phyloP scores from a whole-genome alignment of 139 green algal species.

The Choricystis sp. region DNA sequence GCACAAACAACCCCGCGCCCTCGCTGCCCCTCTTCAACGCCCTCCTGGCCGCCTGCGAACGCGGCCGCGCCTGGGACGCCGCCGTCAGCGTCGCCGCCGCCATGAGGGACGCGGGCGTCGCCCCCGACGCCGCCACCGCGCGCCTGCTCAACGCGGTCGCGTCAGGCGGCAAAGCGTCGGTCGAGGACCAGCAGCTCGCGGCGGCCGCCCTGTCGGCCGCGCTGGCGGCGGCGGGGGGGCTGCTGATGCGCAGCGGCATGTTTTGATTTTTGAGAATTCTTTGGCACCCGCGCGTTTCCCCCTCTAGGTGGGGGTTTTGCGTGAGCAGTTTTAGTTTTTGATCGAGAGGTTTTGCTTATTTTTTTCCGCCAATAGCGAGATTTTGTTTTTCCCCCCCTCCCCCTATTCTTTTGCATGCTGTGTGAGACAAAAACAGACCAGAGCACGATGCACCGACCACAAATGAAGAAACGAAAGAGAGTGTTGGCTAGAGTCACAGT shows the following conservation, averaged over 20 bases:
- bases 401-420: too few species aligned
- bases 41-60: slow-evolving; percentile 62
- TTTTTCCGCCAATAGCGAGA: background rate
- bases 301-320: too few species aligned
- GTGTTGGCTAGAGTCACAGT: too few species aligned
- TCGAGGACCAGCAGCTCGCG: slow-evolving; percentile 58
- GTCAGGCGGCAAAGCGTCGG: slow-evolving; percentile 30
- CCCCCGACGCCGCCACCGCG: slow-evolving; percentile 16
- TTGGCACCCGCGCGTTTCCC: too few species aligned
- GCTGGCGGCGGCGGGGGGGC: slow-evolving; percentile 52
- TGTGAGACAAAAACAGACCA: too few species aligned
- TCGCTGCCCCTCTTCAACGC: slow-evolving; percentile 74
- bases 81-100: slow-evolving; percentile 28
- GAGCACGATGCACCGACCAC: too few species aligned
- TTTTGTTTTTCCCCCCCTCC: background rate
- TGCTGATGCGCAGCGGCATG: slow-evolving; percentile 56
- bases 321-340: too few species aligned
- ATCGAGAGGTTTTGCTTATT: background rate
- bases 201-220: slow-evolving; percentile 53
- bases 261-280: slow-evolving; percentile 27
- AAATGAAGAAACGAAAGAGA: too few species aligned
- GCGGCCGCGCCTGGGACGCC: slow-evolving; percentile 31
- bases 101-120: slow-evolving; percentile 14
- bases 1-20: too few species aligned
- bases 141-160: slow-evolving; percentile 45